Evolutionary conservation across 305 asterid species (phyloP).

Genomic region (Fraxinus dipetala): DNA sequence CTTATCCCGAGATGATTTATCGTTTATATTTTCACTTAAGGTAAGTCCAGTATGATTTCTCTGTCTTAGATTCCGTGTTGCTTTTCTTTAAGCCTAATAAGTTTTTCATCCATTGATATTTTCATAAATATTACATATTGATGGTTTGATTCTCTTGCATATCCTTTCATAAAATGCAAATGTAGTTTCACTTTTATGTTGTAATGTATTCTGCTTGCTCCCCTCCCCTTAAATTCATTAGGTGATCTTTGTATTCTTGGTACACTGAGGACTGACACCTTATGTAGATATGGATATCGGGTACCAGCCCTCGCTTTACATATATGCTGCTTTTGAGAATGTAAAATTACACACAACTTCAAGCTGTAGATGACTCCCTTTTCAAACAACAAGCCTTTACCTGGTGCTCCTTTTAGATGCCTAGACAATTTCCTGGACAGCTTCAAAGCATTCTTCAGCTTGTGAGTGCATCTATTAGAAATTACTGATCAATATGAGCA

Average conservation of each 20-base stretch:
- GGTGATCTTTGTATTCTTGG: not conserved
- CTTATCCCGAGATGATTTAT: slow-evolving; percentile 76
- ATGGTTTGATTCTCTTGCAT: slow-evolving; percentile 17
- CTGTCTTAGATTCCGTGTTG: slow-evolving; percentile 12
- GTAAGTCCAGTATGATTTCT: slow-evolving; percentile 33
- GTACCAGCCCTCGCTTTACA: not conserved
- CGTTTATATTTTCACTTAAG: slow-evolving; percentile 86
- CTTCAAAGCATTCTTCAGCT: not conserved
- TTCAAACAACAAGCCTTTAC: not conserved
- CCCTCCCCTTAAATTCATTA: not conserved
- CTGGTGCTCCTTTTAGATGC: not conserved
- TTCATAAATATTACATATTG: not conserved
- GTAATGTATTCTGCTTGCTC: not conserved
- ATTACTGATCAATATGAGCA: not conserved
- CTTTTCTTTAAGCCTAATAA: slow-evolving; percentile 21
- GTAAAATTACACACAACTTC: not conserved
- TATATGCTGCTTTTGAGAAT: slow-evolving; percentile 4
- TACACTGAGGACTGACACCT: slow-evolving; percentile 1
- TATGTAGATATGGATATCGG: slow-evolving; percentile 1
- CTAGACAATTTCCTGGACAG: not conserved
- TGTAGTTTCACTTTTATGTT: not conserved
- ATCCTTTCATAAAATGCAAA: slow-evolving; percentile 3
- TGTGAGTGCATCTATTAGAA: not conserved
- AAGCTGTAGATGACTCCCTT: not conserved
- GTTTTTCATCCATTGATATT: slow-evolving; percentile 6